Evolutionary conservation across 202 grass and related monocot species (phyloP), one percentile per base, ranked within the genome.

Genomic region (Dendrocalamus latiflorus): DNA sequence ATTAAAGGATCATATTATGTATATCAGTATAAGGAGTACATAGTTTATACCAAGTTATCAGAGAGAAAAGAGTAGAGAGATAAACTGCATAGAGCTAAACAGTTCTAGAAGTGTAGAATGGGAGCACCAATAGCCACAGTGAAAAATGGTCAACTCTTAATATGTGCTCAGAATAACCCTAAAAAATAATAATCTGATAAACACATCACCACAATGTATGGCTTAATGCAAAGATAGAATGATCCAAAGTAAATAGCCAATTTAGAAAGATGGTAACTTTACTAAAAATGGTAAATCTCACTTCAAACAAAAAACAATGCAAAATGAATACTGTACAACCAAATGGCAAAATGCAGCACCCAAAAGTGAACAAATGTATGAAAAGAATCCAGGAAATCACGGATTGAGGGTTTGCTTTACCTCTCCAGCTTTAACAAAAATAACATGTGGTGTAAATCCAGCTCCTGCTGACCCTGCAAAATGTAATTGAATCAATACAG

Each of bases 341-440:
- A 53, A 82, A 61, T 21, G 54, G 20, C 43, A 62, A 39, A 48
- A 16, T 65, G 48, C 47, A 76, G 16, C 36, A 36, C 48, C 21
- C 36, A 36, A 56, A 70, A 25, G 8, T 50, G 44, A 37, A 8
- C 22, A 65, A 3, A 37, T 65, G 24, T 9, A 61, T 18, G 17
- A 8, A 37, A 86, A 42, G 28, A 50, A 33, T 42, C 14, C 4
- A 59, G 14, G 47, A 69, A 59, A 72, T 17, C 2, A 77, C 26
- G 42, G 42, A 26, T 41, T 51, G 56, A 70, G 28, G 25, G 18
- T 57, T 56, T 72, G 4, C 16, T 79, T 57, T 96, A 99, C 96
- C 96, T 99, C 96, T 80, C 96, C 96, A 58, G 91, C 68, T 65
- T 99, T 93, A 49, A 95, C 89, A 36, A 88, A 84, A 77, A 99